Base-by-base conservation (phyloP, 305 asterid species). In the Solanum hybrid region DNA sequence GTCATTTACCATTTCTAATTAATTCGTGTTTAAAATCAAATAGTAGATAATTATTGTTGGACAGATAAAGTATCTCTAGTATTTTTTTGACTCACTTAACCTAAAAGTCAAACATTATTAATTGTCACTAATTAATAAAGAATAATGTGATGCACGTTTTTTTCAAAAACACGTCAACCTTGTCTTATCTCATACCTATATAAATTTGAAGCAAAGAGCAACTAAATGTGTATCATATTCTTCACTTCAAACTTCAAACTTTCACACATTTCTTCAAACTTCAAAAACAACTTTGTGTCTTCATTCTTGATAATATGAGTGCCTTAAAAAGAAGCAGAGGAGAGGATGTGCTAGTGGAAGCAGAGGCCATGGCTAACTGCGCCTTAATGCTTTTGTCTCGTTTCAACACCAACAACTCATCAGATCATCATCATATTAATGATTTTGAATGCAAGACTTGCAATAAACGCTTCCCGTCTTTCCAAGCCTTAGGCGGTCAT, bases 401-500 rank as follows among this genome's bases (percentile, higher is more conserved):
- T 75, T 75, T 75, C 38, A 75, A 75, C 13, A 29, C 8, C 37
- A 73, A 73, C 10, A 26, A 13, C 7, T 27, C 79, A 73, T 27
- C 79, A 73, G n/a, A 73, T 29, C 36, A 73, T 71, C 77, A 26
- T 73, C 35, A 75, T 2, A 3, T 29, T 14, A 75, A 29, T 75
- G 38, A 75, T 31, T 75, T 75, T 75, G 24, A 60, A 64, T 77
- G 90, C 36, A 89, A 71, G 64, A 89, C 90, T 40, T 89, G 90
- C 1, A 38, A 38, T 38, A 66, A 72, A 87, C 56, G 40, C 0
- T 89, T 89, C 0, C 9, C 85, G 0, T 89, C 90, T 7, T 89
- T 72, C 3, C 90, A 89, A 72, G 90, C 90, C 1, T 20, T 89
- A 4, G 90, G 90, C 1, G 90, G 90, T 3, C 88, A 89, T 5